A percentile compares a stretch with the other conserved stretches of the same genome.
phyloP scores from a whole-genome alignment of 306 rosid genomes.

The Cucumis hystrix region DNA sequence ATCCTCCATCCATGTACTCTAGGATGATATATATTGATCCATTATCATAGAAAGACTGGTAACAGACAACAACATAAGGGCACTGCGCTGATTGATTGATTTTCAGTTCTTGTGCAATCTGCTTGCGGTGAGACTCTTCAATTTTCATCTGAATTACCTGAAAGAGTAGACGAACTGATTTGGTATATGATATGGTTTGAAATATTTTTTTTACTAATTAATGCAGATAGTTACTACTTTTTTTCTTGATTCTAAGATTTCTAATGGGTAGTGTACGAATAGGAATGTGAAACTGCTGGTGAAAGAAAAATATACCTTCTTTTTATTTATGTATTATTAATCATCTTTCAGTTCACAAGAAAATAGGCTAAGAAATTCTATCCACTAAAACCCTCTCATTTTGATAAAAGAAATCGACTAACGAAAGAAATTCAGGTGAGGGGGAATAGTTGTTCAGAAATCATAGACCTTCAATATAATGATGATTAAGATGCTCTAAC shows the following conservation, averaged over 20 bases:
- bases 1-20: constrained; percentile 99
- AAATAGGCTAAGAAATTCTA: not conserved
- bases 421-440: not conserved
- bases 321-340: not conserved
- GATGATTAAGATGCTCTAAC: not conserved
- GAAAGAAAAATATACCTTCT: not conserved
- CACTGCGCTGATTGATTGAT: constrained; percentile 90
- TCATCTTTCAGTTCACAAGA: not conserved
- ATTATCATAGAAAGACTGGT: constrained; percentile 75
- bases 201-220: not conserved
- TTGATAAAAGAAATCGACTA: not conserved
- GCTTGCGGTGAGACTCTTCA: constrained; percentile 74
- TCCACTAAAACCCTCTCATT: not conserved
- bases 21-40: constrained; percentile 80
- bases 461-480: not conserved
- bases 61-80: constrained; percentile 75
- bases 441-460: not conserved
- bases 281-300: not conserved
- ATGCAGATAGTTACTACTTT: not conserved
- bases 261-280: not conserved
- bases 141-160: constrained; percentile 89
- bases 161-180: constrained; percentile 3
- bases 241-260: not conserved
- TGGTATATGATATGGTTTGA: not conserved
- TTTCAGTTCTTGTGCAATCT: constrained; percentile 81